Evolutionary conservation across 805 yeast species (phyloP), one percentile per base, ranked within the genome.

Genomic region (Wickerhamiella sergipiensis): DNA sequence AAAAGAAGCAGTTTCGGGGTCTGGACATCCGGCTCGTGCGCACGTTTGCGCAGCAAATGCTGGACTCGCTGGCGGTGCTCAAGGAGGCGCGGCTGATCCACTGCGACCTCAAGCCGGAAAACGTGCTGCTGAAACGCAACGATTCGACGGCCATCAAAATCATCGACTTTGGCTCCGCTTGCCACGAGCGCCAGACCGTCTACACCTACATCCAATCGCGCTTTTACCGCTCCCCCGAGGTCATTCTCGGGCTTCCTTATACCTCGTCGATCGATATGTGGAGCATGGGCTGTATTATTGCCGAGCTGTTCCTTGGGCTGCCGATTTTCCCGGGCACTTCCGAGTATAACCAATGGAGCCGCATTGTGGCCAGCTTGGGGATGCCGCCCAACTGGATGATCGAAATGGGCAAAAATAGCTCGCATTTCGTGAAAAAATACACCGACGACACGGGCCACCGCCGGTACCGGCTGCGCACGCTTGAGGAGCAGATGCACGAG

Each of bases 71-170:
- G 59, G 74, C 83, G 42, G 83, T 85, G 23, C 74, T 92, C 57
- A 92, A 92, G 61, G 83, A 80, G 42, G 79, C 85, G 45, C 83
- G 85, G 56, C 74, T 92, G 59, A 88, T 92, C 43, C 99, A 92
- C 64, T 92, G 99, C 69, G 99, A 92, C 67, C 71, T 92, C 63
- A 92, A 92, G 64, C 99, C 99, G 0, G 99, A 92, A 61, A 92
- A 92, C 64, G 88, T 92, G 47, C 68, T 92, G 50, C 70, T 92
- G 31, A 78, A 84, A 49, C 78, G 81, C 47, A 81, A 88, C 5
- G 94, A 87, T 64, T 78, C 80, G 55, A 92, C 95, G 0, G 85
- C 81, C 44, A 78, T 92, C 58, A 92, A 92, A 66, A 83, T 92
- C 43, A 90, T 92, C 60, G 99, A 92, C 69, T 92, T 90, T 69